Base-by-base conservation (phyloP, 345 rosid genomes). In the Hibiscus syriacus region DNA sequence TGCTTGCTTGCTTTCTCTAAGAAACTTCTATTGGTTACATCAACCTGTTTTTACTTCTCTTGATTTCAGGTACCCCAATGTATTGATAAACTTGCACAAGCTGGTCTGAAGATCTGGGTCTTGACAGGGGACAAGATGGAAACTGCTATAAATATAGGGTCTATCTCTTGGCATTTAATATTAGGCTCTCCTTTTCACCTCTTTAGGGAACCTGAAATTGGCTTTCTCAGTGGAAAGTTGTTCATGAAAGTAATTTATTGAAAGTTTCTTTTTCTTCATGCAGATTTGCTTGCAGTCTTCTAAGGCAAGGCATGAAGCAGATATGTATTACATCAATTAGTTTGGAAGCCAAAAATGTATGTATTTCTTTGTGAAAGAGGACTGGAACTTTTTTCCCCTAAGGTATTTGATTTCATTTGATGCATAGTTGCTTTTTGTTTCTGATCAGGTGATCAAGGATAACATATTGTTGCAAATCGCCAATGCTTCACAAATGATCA, bases 131-230 rank as follows among this genome's bases (percentile, higher is more conserved):
- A 94, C 79, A 94, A 94, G 74, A 91, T 94, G 99, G 99, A 94
- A 87, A 94, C 99, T 64, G 99, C 99, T 66, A 91, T 94, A 73
- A 94, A 94, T 77, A 94, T 94, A 53, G 99, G 99, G 99, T 94
- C 52, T 66, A 89, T 77, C 61, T 62, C 52, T 63, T 61, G 34
- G 22, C 19, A 48, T 45, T 52, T 58, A 34, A 25, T 59, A 19
- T 27, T 25, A 49, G 66, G 72, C 59, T 75, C 70, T 58, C 52
- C 4, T 54, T 30, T 11, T 23, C 67, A 53, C 63, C 70, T 63
- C 48, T 75, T 69, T 22, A 69, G 39, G 41, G 55, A 32, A 26
- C 19, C 71, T 49, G 23, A 71, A 72, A 66, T 36, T 53, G 16
- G 53, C 50, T 58, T 13, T 67, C 23, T 46, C 57, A 48, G 13